Percentiles rank a stretch among this genome's conserved stretches.
Evolutionary conservation across 2,329 filamentous ascomycete species (phyloP).

Genomic region (Ceratocystis colombiana): DNA sequence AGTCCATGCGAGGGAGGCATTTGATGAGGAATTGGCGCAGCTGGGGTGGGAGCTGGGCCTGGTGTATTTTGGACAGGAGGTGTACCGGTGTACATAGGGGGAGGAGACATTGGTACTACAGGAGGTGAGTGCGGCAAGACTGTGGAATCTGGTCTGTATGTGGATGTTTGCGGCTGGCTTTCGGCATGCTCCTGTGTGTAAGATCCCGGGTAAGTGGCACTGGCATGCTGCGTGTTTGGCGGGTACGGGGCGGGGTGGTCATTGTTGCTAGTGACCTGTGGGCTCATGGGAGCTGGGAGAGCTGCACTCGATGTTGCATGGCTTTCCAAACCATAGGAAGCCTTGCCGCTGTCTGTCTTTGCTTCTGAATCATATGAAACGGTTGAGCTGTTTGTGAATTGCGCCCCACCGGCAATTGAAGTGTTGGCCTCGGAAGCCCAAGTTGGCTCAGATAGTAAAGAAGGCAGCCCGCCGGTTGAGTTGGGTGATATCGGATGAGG

Average conservation of each 20-base stretch:
- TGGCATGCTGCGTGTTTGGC: neutral
- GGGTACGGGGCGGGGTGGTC: neutral
- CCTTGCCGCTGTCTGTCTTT: neutral
- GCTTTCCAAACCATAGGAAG: neutral
- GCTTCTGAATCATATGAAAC: neutral
- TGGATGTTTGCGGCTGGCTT: neutral
- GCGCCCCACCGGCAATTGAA: neutral
- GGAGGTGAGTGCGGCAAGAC: neutral
- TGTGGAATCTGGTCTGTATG: neutral
- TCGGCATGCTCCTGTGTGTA: neutral
- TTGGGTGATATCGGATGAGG: neutral
- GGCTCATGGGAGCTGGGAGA: neutral
- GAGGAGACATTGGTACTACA: constrained; percentile 4
- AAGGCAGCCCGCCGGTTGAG: neutral
- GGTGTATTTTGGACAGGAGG: neutral
- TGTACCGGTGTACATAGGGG: constrained; percentile 2
- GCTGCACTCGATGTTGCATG: neutral
- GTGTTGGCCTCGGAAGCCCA: neutral
- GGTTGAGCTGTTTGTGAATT: neutral
- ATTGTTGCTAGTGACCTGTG: neutral
- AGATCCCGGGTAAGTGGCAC: neutral
- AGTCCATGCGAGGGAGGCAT: neutral
- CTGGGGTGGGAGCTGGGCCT: neutral
- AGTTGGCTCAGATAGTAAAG: neutral
- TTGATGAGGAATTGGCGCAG: neutral